These are phyloP conservation scores for Sarocladium strictum DNA, from an alignment of 2,329 filamentous ascomycete species.

Conservation along the genomic window DNA sequence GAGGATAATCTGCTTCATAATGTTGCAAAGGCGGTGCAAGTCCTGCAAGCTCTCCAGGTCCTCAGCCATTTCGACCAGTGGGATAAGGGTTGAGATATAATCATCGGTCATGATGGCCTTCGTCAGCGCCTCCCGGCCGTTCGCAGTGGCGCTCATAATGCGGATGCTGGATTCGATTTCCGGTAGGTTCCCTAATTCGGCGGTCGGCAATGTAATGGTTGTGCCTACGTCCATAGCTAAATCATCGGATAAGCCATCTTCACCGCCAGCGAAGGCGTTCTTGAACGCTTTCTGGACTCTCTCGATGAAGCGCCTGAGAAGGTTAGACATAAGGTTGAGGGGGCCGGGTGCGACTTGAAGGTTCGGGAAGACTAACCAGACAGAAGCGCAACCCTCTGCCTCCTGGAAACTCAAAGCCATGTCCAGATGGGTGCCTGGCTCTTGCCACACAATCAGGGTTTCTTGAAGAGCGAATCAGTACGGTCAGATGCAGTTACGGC, in stretches of 20 bases:
- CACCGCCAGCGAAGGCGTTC: constrained; percentile 53
- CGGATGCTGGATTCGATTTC: constrained; percentile 86
- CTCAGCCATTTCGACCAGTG: constrained; percentile 81
- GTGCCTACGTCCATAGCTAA: constrained; percentile 66
- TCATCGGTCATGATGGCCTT: constrained; percentile 82
- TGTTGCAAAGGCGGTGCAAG: constrained; percentile 88
- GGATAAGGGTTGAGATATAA: constrained; percentile 82
- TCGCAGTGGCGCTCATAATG: constrained; percentile 64
- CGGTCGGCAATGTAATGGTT: constrained; percentile 67
- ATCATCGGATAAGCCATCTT: constrained; percentile 87
- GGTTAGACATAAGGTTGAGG: constrained; percentile 15
- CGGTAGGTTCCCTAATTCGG: constrained; percentile 73
- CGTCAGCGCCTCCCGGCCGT: constrained; percentile 76
- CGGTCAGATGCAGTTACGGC: constrained; percentile 10
- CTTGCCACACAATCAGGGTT: constrained; percentile 97
- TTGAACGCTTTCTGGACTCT: constrained; percentile 72
- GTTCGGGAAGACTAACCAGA: constrained; percentile 58
- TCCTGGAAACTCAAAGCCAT: constrained; percentile 99
- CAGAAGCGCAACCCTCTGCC: constrained; percentile 83
- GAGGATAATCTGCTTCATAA: constrained; percentile 93
- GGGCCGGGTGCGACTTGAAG: background rate
- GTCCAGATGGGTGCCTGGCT: constrained; percentile 74
- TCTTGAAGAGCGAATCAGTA: constrained; percentile 47
- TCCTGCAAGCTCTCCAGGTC: constrained; percentile 83
- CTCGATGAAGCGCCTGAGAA: constrained; percentile 78